These are phyloP conservation scores for Zizania palustris DNA, from an alignment of 202 grass and related monocot species.

Conservation along the genomic window DNA sequence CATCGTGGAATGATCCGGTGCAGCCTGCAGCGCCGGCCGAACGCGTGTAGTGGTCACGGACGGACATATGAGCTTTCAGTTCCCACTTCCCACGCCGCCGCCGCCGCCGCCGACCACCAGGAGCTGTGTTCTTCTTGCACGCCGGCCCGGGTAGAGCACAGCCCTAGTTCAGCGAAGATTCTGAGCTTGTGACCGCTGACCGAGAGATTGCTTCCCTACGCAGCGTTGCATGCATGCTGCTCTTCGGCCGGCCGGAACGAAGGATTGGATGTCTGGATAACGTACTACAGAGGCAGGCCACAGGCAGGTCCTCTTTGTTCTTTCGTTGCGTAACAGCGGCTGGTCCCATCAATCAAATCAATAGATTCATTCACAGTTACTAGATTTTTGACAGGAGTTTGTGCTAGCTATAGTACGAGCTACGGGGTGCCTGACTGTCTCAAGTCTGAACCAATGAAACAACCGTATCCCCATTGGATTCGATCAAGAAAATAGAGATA, in stretches of 20 bases:
- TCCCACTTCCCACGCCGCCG: too few relatives aligned
- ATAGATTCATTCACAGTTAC: too few relatives aligned
- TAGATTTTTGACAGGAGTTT: neutral
- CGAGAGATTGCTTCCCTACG: neutral
- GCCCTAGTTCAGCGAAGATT: slow-evolving; percentile 19
- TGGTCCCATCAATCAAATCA: neutral
- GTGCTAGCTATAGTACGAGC: neutral
- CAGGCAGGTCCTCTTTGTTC: neutral
- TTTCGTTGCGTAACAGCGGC: neutral
- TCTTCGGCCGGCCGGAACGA: neutral
- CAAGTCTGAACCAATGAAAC: neutral
- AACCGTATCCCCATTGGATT: slow-evolving; percentile 23
- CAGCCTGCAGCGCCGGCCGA: too few relatives aligned
- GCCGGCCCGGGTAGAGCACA: neutral
- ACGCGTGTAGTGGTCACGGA: too few relatives aligned
- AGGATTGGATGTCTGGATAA: neutral
- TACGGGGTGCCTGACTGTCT: neutral
- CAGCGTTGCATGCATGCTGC: slow-evolving; percentile 1
- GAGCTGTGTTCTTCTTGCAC: too few relatives aligned
- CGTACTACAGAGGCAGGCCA: neutral
- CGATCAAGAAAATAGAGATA: too few relatives aligned
- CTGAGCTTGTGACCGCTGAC: slow-evolving; percentile 19
- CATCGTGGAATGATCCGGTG: too few relatives aligned
- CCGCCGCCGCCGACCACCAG: too few relatives aligned
- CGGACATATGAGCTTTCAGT: too few relatives aligned